phyloP scores from a whole-genome alignment of 148 eudicot species.

The Simmondsia chinensis region DNA sequence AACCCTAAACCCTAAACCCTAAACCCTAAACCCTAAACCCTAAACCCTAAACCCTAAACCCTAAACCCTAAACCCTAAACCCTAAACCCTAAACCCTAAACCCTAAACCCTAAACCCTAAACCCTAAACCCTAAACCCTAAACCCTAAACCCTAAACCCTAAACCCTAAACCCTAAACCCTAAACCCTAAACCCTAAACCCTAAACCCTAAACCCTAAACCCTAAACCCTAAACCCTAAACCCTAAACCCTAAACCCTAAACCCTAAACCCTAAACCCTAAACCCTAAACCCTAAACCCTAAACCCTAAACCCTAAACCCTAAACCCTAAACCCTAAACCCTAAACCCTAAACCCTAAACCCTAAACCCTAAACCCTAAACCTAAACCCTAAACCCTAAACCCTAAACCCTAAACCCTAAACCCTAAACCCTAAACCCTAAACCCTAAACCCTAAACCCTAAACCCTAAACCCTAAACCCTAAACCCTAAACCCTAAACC shows the following conservation, averaged over 20 bases:
- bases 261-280: not conserved
- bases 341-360: too few relatives aligned
- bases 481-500: conserved; percentile 9
- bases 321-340: too few relatives aligned
- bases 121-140: conserved; percentile 8
- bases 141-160: conserved; percentile 6
- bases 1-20: conserved; percentile 1
- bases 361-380: too few relatives aligned
- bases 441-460: conserved; percentile 12
- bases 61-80: too few relatives aligned
- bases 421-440: conserved; percentile 10
- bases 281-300: conserved; percentile 6
- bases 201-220: conserved; percentile 8
- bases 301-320: conserved; percentile 6
- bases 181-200: conserved; percentile 11
- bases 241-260: not conserved
- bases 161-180: conserved; percentile 7
- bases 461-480: conserved; percentile 11
- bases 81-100: conserved; percentile 3
- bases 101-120: conserved; percentile 4
- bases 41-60: too few relatives aligned
- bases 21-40: too few relatives aligned
- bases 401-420: conserved; percentile 9
- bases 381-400: conserved; percentile 6
- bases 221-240: conserved; percentile 11